A percentile compares a stretch with the other conserved stretches of the same genome.
These are phyloP conservation scores for Emericellopsis cladophorae DNA, from an alignment of 2,329 filamentous ascomycete species.

Conservation along the genomic window DNA sequence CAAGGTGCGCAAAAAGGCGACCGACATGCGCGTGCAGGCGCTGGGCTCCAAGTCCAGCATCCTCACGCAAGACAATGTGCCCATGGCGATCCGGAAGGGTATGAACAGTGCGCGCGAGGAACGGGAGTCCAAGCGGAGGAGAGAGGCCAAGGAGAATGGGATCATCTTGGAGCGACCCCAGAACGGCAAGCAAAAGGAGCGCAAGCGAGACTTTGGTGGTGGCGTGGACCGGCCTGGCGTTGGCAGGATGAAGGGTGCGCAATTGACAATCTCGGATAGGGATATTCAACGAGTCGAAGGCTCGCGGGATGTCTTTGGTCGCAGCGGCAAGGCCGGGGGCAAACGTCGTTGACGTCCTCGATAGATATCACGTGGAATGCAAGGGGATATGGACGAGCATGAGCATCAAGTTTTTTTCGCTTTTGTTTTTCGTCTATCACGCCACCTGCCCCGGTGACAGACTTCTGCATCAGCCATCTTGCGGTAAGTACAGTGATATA, in stretches of 20 bases:
- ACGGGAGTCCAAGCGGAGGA: slow-evolving; percentile 58
- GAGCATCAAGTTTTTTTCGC: too few species aligned
- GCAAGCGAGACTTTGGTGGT: slow-evolving; percentile 37
- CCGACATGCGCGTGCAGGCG: slow-evolving; percentile 71
- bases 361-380: too few species aligned
- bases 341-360: too few species aligned
- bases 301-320: slow-evolving; percentile 25
- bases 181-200: slow-evolving; percentile 25
- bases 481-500: too few species aligned
- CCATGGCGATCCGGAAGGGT: slow-evolving; percentile 75
- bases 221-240: slow-evolving; percentile 62
- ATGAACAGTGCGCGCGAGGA: slow-evolving; percentile 55
- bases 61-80: slow-evolving; percentile 74
- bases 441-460: too few species aligned
- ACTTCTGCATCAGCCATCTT: too few species aligned
- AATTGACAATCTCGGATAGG: slow-evolving; percentile 62
- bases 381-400: too few species aligned
- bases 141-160: slow-evolving; percentile 79
- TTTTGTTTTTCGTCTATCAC: too few species aligned
- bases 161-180: slow-evolving; percentile 62
- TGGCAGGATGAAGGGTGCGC: slow-evolving; percentile 68
- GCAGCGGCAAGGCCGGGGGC: slow-evolving; percentile 13
- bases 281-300: slow-evolving; percentile 65
- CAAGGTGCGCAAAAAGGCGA: slow-evolving; percentile 65
- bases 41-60: slow-evolving; percentile 69